These are phyloP conservation scores for Volvox carteri DNA, from an alignment of 163 green algal genomes.

Conservation along the genomic window DNA sequence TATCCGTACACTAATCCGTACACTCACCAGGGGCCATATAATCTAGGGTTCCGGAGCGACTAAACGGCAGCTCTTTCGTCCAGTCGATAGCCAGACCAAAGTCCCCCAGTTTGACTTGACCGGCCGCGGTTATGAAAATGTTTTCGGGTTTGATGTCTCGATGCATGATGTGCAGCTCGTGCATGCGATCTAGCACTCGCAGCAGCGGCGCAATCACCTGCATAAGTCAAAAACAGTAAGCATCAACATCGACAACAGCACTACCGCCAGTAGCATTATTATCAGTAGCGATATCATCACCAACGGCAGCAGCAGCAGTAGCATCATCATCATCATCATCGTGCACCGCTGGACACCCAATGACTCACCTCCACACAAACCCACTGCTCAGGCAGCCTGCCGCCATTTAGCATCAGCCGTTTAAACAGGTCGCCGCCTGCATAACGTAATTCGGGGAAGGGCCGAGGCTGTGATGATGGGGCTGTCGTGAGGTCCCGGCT, in stretches of 20 bases:
- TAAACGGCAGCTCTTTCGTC: constrained; percentile 76
- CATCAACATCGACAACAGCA: too few relatives aligned
- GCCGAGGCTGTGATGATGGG: too few relatives aligned
- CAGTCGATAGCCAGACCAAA: constrained; percentile 78
- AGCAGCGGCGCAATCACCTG: constrained; percentile 84
- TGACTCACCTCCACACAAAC: constrained; percentile 81
- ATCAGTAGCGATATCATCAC: too few relatives aligned
- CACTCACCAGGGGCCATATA: constrained; percentile 75
- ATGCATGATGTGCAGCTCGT: constrained; percentile 74
- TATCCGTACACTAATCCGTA: too few relatives aligned
- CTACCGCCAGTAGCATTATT: too few relatives aligned
- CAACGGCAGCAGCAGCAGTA: too few relatives aligned
- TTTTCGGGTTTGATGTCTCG: constrained; percentile 84
- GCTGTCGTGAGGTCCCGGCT: too few relatives aligned
- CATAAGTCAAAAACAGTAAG: too few relatives aligned
- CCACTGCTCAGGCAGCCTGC: constrained; percentile 78
- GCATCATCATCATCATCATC: too few relatives aligned
- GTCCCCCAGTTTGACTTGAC: constrained; percentile 80
- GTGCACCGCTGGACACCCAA: too few relatives aligned
- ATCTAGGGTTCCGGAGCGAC: constrained; percentile 78
- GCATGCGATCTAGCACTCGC: constrained; percentile 79
- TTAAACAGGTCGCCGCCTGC: constrained; percentile 86
- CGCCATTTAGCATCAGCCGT: constrained; percentile 78
- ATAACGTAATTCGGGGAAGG: too few relatives aligned
- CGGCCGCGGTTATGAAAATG: constrained; percentile 80